Evolutionary conservation across 208 protist species (phyloP).

Genomic region (Chromosphaera perkinsii): DNA sequence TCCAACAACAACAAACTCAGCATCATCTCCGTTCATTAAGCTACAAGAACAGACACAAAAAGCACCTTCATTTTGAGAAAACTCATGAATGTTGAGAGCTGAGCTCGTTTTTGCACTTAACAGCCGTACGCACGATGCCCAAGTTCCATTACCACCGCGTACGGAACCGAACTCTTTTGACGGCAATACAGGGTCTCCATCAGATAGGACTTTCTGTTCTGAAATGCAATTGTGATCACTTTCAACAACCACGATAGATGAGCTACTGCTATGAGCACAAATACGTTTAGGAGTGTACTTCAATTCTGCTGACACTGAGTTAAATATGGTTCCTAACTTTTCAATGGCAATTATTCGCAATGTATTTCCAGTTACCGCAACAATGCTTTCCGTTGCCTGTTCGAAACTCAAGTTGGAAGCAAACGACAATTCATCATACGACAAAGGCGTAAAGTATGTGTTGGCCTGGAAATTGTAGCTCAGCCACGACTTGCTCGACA

Average conservation of each 20-base stretch:
- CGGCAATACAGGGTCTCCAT: background rate
- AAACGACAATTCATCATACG: slow-evolving; percentile 61
- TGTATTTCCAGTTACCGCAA: slow-evolving; percentile 55
- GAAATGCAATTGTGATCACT: slow-evolving; percentile 57
- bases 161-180: slow-evolving; percentile 17
- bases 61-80: too few species aligned
- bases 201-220: background rate
- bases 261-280: slow-evolving; percentile 52
- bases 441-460: slow-evolving; percentile 59
- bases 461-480: slow-evolving; percentile 1
- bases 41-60: too few species aligned
- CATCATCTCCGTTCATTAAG: too few species aligned
- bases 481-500: slow-evolving; percentile 69
- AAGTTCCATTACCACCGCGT: background rate
- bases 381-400: slow-evolving; percentile 70
- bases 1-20: too few species aligned
- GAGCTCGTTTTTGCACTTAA: background rate
- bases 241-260: slow-evolving; percentile 64
- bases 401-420: slow-evolving; percentile 68
- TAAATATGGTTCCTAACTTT: slow-evolving; percentile 63
- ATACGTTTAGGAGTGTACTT: slow-evolving; percentile 68
- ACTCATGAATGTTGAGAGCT: too few species aligned
- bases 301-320: slow-evolving; percentile 55
- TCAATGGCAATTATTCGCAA: slow-evolving; percentile 59
- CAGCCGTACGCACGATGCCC: background rate